phyloP scores from a whole-genome alignment of 352 stramenopile genomes.

The Phytophthora macrochlamydospora region DNA sequence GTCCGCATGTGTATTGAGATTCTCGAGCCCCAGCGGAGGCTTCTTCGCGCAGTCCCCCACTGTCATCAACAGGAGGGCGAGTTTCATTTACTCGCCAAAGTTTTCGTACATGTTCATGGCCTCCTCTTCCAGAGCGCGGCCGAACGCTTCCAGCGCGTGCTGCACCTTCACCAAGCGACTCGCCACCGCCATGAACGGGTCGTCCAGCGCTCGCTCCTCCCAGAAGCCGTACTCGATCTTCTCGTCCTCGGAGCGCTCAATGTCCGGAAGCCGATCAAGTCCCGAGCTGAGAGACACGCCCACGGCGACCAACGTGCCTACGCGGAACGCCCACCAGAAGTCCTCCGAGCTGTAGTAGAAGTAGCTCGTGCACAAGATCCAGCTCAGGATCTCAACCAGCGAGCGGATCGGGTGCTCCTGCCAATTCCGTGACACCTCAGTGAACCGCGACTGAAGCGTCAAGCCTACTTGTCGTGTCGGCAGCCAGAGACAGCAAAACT shows the following conservation, averaged over 20 bases:
- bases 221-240: constrained; percentile 58
- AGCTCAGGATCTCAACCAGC: constrained; percentile 67
- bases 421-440: constrained; percentile 65
- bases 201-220: constrained; percentile 52
- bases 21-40: background rate
- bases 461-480: constrained; percentile 71
- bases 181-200: constrained; percentile 53
- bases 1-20: constrained; percentile 13
- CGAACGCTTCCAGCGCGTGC: constrained; percentile 26
- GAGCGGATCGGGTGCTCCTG: constrained; percentile 54
- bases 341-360: constrained; percentile 62
- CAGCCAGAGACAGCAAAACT: constrained; percentile 84
- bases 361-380: constrained; percentile 54
- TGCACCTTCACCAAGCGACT: constrained; percentile 48
- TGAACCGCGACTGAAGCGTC: constrained; percentile 80
- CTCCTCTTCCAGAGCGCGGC: constrained; percentile 39
- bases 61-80: background rate
- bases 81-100: constrained; percentile 46
- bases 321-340: constrained; percentile 53
- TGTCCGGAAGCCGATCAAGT: constrained; percentile 61
- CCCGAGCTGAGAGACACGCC: constrained; percentile 54
- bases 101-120: constrained; percentile 78
- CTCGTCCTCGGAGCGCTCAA: constrained; percentile 50
- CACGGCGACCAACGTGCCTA: constrained; percentile 63
- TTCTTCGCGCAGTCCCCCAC: background rate